A percentile compares a stretch with the other conserved stretches of the same genome.
phyloP scores from a whole-genome alignment of 129 eudicot genomes.

The Chrysanthemum seticuspe region DNA sequence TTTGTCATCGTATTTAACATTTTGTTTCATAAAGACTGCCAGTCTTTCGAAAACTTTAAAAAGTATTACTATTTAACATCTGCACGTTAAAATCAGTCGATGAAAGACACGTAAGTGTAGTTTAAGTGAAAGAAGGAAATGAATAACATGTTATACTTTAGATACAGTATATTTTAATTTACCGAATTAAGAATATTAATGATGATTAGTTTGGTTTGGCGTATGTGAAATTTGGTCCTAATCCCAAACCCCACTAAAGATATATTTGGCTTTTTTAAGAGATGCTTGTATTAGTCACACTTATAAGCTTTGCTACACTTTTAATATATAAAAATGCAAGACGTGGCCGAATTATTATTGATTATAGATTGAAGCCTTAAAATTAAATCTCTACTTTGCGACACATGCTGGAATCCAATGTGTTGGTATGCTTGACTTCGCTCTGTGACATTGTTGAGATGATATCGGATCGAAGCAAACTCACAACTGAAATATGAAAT shows the following conservation, averaged over 20 bases:
- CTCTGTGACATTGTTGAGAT: neutral
- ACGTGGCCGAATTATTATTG: no score
- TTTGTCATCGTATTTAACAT: no score
- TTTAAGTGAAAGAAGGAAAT: no score
- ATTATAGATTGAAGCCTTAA: neutral
- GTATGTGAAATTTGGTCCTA: conserved; percentile 10
- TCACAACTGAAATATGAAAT: no score
- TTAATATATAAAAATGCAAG: neutral
- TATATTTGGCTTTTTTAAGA: conserved; percentile 13
- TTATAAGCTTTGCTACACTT: neutral
- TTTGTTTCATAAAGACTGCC: no score
- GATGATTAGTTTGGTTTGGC: conserved; percentile 23
- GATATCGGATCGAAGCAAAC: no score
- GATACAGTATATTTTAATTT: no score
- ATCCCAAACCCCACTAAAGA: conserved; percentile 23
- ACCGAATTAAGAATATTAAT: neutral
- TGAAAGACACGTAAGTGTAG: no score
- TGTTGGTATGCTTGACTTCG: neutral
- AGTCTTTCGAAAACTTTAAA: no score
- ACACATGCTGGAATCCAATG: neutral
- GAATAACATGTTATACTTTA: no score
- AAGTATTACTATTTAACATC: no score
- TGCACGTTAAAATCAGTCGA: no score
- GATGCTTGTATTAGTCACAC: conserved; percentile 14
- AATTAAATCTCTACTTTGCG: neutral